phyloP scores from a whole-genome alignment of 2,329 filamentous ascomycete species.

The Zymoseptoria pseudotritici region DNA sequence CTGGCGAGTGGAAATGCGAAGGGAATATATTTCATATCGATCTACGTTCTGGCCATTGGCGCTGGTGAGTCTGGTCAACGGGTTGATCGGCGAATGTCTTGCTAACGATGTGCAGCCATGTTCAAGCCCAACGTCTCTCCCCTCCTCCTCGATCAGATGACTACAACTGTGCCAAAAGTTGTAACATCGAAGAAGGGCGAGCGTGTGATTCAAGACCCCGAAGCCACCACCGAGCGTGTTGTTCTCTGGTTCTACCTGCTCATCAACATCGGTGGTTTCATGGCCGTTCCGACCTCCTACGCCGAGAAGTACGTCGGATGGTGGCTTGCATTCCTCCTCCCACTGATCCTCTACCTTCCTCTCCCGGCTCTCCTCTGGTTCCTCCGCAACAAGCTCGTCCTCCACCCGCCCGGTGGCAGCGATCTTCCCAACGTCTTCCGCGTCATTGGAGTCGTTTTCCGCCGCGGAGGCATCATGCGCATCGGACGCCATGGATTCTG shows the following conservation, averaged over 20 bases:
- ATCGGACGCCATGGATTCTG: constrained; percentile 20
- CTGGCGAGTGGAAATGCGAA: constrained; percentile 31
- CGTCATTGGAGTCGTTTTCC: constrained; percentile 16
- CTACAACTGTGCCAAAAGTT: constrained; percentile 32
- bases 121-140: constrained; percentile 70
- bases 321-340: constrained; percentile 55
- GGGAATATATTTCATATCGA: constrained; percentile 35
- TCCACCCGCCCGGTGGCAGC: constrained; percentile 19
- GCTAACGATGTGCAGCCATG: constrained; percentile 7
- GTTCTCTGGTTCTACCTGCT: constrained; percentile 61
- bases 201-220: constrained; percentile 40
- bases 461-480: constrained; percentile 9
- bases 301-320: constrained; percentile 61
- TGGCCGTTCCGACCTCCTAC: constrained; percentile 31
- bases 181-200: constrained; percentile 36
- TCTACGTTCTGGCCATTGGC: constrained; percentile 35
- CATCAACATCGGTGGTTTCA: constrained; percentile 53
- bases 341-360: constrained; percentile 55
- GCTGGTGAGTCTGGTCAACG: constrained; percentile 42
- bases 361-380: constrained; percentile 21
- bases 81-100: background rate
- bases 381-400: constrained; percentile 23
- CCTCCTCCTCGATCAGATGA: constrained; percentile 42
- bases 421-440: constrained; percentile 20
- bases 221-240: constrained; percentile 40